Base-by-base conservation (phyloP, 495 filamentous ascomycete genomes). In the Neurospora sp. region DNA sequence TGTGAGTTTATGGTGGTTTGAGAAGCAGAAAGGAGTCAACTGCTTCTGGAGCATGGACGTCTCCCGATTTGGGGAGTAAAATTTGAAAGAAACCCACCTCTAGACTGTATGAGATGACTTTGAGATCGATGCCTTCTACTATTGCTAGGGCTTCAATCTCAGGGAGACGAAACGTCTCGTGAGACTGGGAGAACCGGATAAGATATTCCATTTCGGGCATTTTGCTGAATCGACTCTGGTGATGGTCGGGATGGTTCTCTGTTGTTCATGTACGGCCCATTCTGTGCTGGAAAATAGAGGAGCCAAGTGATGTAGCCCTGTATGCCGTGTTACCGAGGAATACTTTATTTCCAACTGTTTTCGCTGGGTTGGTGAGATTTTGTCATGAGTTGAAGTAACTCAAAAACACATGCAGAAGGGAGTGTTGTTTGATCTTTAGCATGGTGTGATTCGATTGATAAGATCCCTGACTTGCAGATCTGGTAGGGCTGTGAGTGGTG, bases 151-250 rank as follows among this genome's bases (percentile, higher is more conserved):
- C 90, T 78, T 95, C 83, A n/a, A 98, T 86, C 81, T 99, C 96
- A 10, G 95, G 87, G 73, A 87, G 87, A 71, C 95, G 92, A 80
- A 99, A 99, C 16, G 88, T 91, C 85, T 98, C 93, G 80, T 98
- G 94, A 71, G 87, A 85, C 80, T 98, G 96, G 12, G 91, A 93
- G 79, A 98, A 93, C 75, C 95, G 92, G 73, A 99, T 90, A 66
- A 99, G 88, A 77, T 92, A 98, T 73, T 96, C 89, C 88, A 93
- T 79, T 74, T 70, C 54, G 54, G 54, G 27, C 54, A 66, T 60
- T 60, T 49, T 60, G 49, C 8, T 0, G 12, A 6, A 12, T 12
- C 11, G 49, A 23, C 1, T 23, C 49, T 14, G 49, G 11, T 66
- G 54, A 35, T 66, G 54, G 11, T 27, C 11, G 14, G 1, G 49